phyloP scores from a whole-genome alignment of 805 yeast species.

The Lachancea thermotolerans region DNA sequence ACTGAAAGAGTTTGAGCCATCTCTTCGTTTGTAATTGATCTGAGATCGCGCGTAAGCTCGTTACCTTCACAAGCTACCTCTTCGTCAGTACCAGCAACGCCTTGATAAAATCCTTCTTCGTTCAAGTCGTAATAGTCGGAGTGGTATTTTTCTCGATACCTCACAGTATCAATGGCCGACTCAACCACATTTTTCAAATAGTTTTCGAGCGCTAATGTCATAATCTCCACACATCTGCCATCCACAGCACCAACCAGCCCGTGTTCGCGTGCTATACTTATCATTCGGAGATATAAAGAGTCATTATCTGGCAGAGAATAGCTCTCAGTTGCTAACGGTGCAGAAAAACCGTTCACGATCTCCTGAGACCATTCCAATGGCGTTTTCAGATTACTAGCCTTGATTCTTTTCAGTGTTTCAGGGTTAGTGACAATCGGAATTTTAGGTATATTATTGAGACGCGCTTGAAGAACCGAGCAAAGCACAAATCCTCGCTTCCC shows the following conservation, averaged over 20 bases:
- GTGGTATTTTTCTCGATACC: conserved; percentile 47
- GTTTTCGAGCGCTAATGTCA: conserved; percentile 73
- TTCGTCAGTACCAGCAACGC: conserved; percentile 16
- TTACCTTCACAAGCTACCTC: background rate
- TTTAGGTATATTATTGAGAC: conserved; percentile 59
- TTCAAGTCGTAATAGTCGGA: conserved; percentile 32
- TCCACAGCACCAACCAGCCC: conserved; percentile 81
- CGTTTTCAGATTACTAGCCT: conserved; percentile 28
- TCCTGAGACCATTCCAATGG: conserved; percentile 89
- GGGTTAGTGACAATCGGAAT: conserved; percentile 57
- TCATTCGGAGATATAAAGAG: conserved; percentile 56
- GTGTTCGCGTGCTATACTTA: conserved; percentile 81
- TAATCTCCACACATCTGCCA: conserved; percentile 68
- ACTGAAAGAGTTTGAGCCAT: conserved; percentile 55
- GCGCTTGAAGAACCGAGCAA: conserved; percentile 59
- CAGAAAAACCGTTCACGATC: conserved; percentile 74
- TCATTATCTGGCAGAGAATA: conserved; percentile 80
- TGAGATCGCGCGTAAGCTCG: conserved; percentile 6
- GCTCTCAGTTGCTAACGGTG: conserved; percentile 70
- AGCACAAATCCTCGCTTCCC: conserved; percentile 72
- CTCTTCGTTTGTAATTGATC: conserved; percentile 56
- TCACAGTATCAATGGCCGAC: conserved; percentile 63
- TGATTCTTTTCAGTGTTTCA: conserved; percentile 29
- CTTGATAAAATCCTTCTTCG: conserved; percentile 27
- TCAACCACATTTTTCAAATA: conserved; percentile 72